Conservation (phyloP, 2,329 filamentous ascomycete genomes). For the Ophiostoma triangulosporum region DNA sequence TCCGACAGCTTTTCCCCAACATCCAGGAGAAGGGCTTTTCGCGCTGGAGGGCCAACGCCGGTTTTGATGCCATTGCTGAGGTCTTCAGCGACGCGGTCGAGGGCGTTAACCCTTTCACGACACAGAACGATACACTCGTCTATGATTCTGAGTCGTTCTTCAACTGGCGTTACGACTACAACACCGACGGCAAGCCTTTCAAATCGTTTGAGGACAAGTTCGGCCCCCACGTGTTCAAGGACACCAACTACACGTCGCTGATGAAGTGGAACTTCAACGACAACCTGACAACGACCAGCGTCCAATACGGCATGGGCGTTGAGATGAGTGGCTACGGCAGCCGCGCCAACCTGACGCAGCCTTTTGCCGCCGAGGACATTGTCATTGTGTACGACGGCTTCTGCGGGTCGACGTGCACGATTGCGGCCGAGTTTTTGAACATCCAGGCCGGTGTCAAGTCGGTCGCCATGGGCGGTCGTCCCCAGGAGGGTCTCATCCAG, state of each 20-base stretch:
- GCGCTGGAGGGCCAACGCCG: constrained; percentile 22
- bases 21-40: constrained; percentile 25
- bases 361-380: constrained; percentile 44
- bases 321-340: constrained; percentile 37
- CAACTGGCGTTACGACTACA: constrained; percentile 37
- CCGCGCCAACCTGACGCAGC: constrained; percentile 32
- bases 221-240: constrained; percentile 25
- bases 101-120: constrained; percentile 32
- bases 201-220: constrained; percentile 34
- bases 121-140: constrained; percentile 17
- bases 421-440: constrained; percentile 21
- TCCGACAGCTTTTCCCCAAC: constrained; percentile 39
- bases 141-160: constrained; percentile 19
- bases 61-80: constrained; percentile 31
- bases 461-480: constrained; percentile 48
- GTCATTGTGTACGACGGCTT: constrained; percentile 35
- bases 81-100: constrained; percentile 30
- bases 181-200: constrained; percentile 35
- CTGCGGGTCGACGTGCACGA: constrained; percentile 20
- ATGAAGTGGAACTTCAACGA: constrained; percentile 38
- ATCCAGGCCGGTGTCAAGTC: constrained; percentile 34
- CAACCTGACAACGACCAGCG: constrained; percentile 27
- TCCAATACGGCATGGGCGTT: constrained; percentile 23
- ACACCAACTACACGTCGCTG: constrained; percentile 39
- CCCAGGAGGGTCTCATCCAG: constrained; percentile 41